Evolutionary conservation across 2,329 filamentous ascomycete species (phyloP).

Genomic region (Sclerotinia minor): DNA sequence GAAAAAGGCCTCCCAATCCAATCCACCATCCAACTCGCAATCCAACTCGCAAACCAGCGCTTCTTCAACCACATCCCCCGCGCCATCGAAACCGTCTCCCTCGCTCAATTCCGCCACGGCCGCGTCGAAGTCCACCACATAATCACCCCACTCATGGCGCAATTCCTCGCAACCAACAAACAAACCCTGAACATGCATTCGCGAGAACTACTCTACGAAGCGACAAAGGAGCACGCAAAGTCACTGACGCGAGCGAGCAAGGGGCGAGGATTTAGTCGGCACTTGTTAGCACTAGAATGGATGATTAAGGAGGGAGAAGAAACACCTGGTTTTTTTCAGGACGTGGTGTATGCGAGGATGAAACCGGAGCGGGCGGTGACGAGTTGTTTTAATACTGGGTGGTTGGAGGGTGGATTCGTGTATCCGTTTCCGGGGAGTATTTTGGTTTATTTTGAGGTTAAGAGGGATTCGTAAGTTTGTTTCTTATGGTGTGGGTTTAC

Average conservation of each 20-base stretch:
- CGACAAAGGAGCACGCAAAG: background rate
- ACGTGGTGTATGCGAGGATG: background rate
- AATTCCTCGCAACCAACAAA: background rate
- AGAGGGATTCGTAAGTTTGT: background rate
- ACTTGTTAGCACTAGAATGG: background rate
- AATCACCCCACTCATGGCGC: background rate
- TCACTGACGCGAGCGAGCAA: background rate
- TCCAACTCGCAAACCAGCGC: slow-evolving; percentile 2
- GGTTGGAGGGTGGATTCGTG: background rate
- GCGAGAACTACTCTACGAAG: background rate
- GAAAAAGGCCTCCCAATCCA: background rate
- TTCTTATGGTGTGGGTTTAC: background rate
- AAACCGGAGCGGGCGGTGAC: background rate
- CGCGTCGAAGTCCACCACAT: background rate
- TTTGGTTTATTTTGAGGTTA: slow-evolving; percentile 2
- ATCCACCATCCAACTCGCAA: slow-evolving; percentile 5
- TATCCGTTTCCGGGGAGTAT: background rate
- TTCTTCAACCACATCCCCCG: slow-evolving; percentile 44
- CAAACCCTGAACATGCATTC: background rate
- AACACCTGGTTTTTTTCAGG: background rate
- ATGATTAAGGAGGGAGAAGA: background rate
- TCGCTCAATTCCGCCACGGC: slow-evolving; percentile 3
- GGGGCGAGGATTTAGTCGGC: background rate
- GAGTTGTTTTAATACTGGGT: background rate
- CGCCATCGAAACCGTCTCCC: slow-evolving; percentile 39